These are phyloP conservation scores for Asterophora parasitica DNA, from an alignment of 768 basidiomycete genomes.

Conservation along the genomic window DNA sequence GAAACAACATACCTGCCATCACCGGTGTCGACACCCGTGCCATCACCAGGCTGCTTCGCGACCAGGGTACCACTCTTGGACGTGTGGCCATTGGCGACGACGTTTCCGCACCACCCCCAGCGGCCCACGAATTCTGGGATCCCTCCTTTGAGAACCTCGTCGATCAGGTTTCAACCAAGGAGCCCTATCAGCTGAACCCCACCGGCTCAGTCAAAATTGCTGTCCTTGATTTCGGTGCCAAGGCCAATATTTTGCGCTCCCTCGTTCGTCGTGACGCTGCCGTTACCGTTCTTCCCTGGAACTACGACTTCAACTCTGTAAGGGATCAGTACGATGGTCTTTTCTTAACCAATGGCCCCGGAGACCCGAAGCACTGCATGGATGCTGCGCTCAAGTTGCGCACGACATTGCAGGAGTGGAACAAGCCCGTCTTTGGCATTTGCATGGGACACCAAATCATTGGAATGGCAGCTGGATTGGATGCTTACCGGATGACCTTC, in stretches of 20 bases:
- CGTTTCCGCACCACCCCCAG: conserved; percentile 53
- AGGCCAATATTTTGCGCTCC: conserved; percentile 94
- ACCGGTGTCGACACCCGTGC: conserved; percentile 98
- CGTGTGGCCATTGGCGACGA: conserved; percentile 82
- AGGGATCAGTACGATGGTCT: conserved; percentile 91
- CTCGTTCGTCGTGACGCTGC: conserved; percentile 87
- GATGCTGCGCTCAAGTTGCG: conserved; percentile 78
- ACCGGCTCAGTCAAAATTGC: conserved; percentile 87
- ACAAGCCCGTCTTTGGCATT: conserved; percentile 93
- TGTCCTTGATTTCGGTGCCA: conserved; percentile 94
- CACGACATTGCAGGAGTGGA: conserved; percentile 82
- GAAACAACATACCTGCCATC: conserved; percentile 86
- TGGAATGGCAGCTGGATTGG: conserved; percentile 94
- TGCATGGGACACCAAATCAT: conserved; percentile 99
- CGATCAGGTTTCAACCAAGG: conserved; percentile 84
- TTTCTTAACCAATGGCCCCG: conserved; percentile 95
- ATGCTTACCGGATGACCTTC: conserved; percentile 98
- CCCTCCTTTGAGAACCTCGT: conserved; percentile 91
- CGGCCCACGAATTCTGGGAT: conserved; percentile 81
- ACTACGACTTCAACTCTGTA: conserved; percentile 91
- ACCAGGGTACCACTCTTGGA: conserved; percentile 96
- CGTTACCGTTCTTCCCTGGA: conserved; percentile 96
- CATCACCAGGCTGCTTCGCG: conserved; percentile 87
- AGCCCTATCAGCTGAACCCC: conserved; percentile 82
- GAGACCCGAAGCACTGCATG: conserved; percentile 87